Evolutionary conservation across 2,329 filamentous ascomycete species (phyloP), one percentile per base, ranked within the genome.

Genomic region (Dendrostoma leiphaemia): DNA sequence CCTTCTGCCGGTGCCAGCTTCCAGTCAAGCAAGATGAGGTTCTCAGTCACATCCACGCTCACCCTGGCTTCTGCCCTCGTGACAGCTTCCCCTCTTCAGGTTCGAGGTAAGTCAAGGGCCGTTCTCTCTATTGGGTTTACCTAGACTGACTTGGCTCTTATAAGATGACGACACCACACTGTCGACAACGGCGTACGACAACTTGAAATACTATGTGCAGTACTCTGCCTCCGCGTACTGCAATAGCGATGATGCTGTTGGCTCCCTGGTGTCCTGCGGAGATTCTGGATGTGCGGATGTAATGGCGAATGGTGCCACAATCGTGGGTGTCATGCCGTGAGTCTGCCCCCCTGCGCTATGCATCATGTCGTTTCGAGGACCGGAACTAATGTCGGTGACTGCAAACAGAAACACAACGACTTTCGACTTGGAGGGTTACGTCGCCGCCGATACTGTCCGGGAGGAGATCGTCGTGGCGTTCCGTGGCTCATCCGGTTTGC

Each of bases 391-490:
- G 9, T n/a, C 12, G n/a, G 29, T 17, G 19, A 4, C 24, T 12
- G 13, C 46, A 57, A 51, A 49, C 45, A 61, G 57, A 6, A 58
- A 60, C 17, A 41, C 43, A 5, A 47, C 63, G 56, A 5, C 64
- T 21, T 62, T 64, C 53, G 56, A 68, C 54, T 72, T 78, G 41
- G 67, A 74, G 32, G 81, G 78, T 53, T 80, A 80, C 54, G 72
- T 84, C 21, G 74, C 77, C 24, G 68, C 75, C 21, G 82, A 86
- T 64, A 59, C 70, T 17, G 65, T 64, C 23, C 75, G 73, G 59
- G 61, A 74, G 51, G 71, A 81, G 54, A 82, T 89, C 56, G 79
- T 88, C 45, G 65, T 86, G 38, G 74, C 82, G 29, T 75, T 85
- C 69, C 79, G 83, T 37, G 86, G 86, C 60, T 81, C 79, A 47